Evolutionary conservation across 192 early-diverging fungal genomes (phyloP), one percentile per base, ranked within the genome.

Genomic region (Dispira simplex): DNA sequence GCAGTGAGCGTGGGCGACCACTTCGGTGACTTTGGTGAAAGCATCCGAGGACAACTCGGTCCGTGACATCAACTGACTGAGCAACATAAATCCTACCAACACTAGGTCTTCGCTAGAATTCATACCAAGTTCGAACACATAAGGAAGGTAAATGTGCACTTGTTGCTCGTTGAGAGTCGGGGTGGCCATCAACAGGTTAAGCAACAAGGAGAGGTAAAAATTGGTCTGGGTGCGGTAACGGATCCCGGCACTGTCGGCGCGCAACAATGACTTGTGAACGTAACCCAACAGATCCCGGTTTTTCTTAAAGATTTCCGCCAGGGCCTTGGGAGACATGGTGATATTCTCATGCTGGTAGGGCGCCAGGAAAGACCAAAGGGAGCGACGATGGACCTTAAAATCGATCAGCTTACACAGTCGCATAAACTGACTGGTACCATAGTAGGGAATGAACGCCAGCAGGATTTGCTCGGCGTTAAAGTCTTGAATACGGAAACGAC

Each of bases 401-500:
- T 75, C 72, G 18, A 97, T 75, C 43, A 92, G 79, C 26, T 79
- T 77, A 8, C 90, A 80, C 81, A 98, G 81, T 54, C 83, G 81
- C 57, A 87, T 75, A 75, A 97, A 98, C 46, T 84, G 79, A 63
- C 83, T 81, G 12, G 93, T 92, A 68, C 97, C 93, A 64, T 98
- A 93, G 74, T 91, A 98, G 27, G 96, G 96, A 57, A 98, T 67
- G 32, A 96, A 77, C 44, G 83, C 84, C 20, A 74, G 81, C 26
- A 98, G 48, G 5, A 95, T 65, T 8, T 78, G 78, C 45, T 90
- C 85, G 25, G 90, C 74, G 67, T 96, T 98, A 73, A 86, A 84
- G 67, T 91, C 88, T 64, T 98, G 74, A 66, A 98, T 89, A 48
- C 84, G 73, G 75, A 80, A 84, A 56, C 91, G 80, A 43, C 92